These are phyloP conservation scores for Cladorrhinum sp. DNA, from an alignment of 2,329 filamentous ascomycete genomes.

Conservation along the genomic window DNA sequence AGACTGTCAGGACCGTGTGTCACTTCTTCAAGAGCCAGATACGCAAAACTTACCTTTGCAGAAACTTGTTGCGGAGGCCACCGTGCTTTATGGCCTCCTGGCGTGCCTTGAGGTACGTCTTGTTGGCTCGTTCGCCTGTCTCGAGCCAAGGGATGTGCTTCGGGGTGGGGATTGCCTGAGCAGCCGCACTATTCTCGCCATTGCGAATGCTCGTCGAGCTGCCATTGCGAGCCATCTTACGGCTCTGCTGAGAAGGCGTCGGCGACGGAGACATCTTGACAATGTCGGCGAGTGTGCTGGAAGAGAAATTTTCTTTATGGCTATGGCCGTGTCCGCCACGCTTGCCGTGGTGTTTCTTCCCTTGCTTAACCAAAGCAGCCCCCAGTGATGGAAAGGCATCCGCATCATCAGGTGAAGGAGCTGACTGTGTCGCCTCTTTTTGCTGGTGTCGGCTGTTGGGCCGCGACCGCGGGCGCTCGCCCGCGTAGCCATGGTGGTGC, in stretches of 20 bases:
- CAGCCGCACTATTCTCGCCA: constrained; percentile 75
- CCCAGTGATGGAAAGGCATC: constrained; percentile 92
- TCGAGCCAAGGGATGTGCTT: constrained; percentile 96
- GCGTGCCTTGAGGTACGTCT: constrained; percentile 89
- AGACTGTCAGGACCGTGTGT: constrained; percentile 9
- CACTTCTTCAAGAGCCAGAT: neutral
- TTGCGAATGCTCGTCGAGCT: constrained; percentile 62
- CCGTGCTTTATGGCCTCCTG: constrained; percentile 97
- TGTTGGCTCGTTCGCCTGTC: constrained; percentile 86
- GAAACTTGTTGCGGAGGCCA: constrained; percentile 91
- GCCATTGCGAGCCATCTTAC: constrained; percentile 60
- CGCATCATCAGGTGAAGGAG: constrained; percentile 83
- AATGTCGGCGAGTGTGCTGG: constrained; percentile 85
- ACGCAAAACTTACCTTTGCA: constrained; percentile 68
- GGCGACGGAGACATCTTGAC: constrained; percentile 93
- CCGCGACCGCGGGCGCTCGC: constrained; percentile 73
- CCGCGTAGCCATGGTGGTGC: constrained; percentile 49
- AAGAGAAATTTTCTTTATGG: constrained; percentile 63
- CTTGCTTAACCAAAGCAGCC: constrained; percentile 68
- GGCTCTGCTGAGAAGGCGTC: constrained; percentile 59
- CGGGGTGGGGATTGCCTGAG: constrained; percentile 79
- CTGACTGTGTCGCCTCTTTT: constrained; percentile 60
- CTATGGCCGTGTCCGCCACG: constrained; percentile 74
- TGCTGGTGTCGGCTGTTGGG: constrained; percentile 77
- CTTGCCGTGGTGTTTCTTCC: constrained; percentile 92